Base-by-base conservation (phyloP, 163 green algal species). In the Scenedesmus sp. region DNA sequence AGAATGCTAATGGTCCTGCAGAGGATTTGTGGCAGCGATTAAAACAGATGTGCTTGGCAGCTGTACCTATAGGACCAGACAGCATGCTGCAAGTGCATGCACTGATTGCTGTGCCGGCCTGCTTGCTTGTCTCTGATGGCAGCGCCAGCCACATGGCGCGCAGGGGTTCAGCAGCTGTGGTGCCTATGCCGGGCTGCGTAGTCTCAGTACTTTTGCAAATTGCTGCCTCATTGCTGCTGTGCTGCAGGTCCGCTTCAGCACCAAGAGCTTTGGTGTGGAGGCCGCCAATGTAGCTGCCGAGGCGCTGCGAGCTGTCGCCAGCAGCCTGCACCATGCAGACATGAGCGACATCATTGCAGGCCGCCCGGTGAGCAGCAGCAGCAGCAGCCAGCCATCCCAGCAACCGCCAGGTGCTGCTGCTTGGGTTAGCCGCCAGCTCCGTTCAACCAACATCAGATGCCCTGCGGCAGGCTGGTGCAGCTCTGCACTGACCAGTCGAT, bases 341-440 rank as follows among this genome's bases (percentile, higher is more conserved):
- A 96, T 99, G 81, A 98, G 95, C 49, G 98, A 99, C 93, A 97
- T 99, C 89, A 99, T 99, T 76, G 98, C 98, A 9, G 97, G 97
- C 37, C 88, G 96, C n/a, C 96, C 96, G 81, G 95, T 97, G 83
- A 49, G 91, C 87, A 40, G 22, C 59, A 76, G 65, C 65, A 76
- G 65, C 65, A 76, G 56, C 53, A 65, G 53, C 15, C 53, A 24
- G 12, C 56, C 16, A n/a, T 22, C 20, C 20, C 30, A 24, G 12
- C 51, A 61, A 20, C 51, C 13, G 51, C 10, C 10, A 53, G 46
- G 46, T 53, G 46, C 46, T 18, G 51, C 51, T 61, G 51, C 51
- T 70, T 70, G 1, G 22, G 56, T 16, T n/a, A 61, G 56, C 56
- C 4, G 56, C 56, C 20, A 70, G 30, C 7, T 20, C 56, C 20